Base-by-base conservation (phyloP, 1,139 yeast species). In the Diutina scorzettiae region DNA sequence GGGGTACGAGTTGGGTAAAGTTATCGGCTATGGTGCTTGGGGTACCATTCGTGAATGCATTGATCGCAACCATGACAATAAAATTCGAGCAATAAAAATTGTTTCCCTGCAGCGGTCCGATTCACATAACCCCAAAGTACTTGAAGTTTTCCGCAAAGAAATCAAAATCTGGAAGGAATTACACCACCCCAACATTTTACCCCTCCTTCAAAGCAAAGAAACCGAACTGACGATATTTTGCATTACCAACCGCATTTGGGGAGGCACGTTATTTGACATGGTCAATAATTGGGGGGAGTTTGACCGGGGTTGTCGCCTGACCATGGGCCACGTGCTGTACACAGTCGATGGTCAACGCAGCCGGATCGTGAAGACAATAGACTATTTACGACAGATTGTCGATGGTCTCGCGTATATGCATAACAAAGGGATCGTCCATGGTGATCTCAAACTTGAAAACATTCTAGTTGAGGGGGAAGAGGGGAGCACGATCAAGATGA, bases 11-110 rank as follows among this genome's bases (percentile, higher is more conserved):
- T 55, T 82, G 34, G 95, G 95, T 0, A 78, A 76, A 49, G 73
- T 81, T n/a, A 79, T 87, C 48, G 96, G 96, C 1, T 76, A 75
- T 54, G 97, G 97, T 8, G 95, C 96, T 0, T 87, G 93, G 82
- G 94, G 95, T 3, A 74, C 82, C 28, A 82, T 89, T n/a, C 65
- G 95, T 46, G 93, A 83, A 56, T 85, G 93, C 48, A 54, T 53
- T 39, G 62, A 57, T 27, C 43, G 49, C 18, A 6, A 8, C 7
- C 18, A 28, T 16, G 59, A 62, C 41, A 78, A 78, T 1, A 60
- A 62, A 5, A 60, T 69, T 1, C 69, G 73, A 48, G 96, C 96
- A 1, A 78, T 86, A 52, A 87, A 87, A 56, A 78, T 87, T 39
- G 87, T 87, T 27, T 72, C 74, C 46, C 64, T 69, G 24, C 64